Evolutionary conservation across 768 basidiomycete species (phyloP).

Genomic region (Agaricus sinodeliciosus): DNA sequence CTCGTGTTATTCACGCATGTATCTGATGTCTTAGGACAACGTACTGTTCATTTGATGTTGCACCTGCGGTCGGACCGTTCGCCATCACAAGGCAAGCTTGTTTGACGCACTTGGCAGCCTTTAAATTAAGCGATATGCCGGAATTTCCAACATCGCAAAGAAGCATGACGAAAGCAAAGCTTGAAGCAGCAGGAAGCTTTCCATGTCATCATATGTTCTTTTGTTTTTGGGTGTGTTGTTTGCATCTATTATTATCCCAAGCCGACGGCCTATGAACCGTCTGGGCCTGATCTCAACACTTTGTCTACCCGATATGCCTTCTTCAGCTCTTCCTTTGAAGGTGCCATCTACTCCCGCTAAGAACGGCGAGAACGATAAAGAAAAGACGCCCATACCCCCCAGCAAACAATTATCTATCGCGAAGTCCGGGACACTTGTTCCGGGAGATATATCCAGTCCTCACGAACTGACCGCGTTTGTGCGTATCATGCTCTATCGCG

Average conservation of each 20-base stretch:
- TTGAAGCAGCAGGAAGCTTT: conserved; percentile 3
- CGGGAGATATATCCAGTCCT: conserved; percentile 79
- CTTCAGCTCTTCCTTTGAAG: conserved; percentile 64
- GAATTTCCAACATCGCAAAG: neutral
- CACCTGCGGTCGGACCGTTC: no score
- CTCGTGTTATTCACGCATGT: no score
- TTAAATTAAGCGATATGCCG: neutral
- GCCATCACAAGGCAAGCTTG: neutral
- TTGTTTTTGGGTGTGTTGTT: conserved; percentile 8
- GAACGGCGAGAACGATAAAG: conserved; percentile 32
- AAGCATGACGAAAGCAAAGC: neutral
- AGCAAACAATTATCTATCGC: conserved; percentile 32
- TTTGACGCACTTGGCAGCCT: neutral
- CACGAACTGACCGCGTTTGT: conserved; percentile 95
- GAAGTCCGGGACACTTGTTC: conserved; percentile 33
- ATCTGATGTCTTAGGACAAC: no score
- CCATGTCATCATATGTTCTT: conserved; percentile 3
- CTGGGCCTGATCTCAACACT: neutral
- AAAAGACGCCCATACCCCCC: conserved; percentile 46
- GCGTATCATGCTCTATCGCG: conserved; percentile 24
- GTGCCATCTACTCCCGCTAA: conserved; percentile 54
- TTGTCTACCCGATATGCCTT: conserved; percentile 25
- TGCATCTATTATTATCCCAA: conserved; percentile 14
- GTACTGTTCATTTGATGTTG: no score
- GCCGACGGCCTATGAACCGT: conserved; percentile 3